phyloP scores from a whole-genome alignment of 2,329 filamentous ascomycete species.

The Aspergillus fischeri region DNA sequence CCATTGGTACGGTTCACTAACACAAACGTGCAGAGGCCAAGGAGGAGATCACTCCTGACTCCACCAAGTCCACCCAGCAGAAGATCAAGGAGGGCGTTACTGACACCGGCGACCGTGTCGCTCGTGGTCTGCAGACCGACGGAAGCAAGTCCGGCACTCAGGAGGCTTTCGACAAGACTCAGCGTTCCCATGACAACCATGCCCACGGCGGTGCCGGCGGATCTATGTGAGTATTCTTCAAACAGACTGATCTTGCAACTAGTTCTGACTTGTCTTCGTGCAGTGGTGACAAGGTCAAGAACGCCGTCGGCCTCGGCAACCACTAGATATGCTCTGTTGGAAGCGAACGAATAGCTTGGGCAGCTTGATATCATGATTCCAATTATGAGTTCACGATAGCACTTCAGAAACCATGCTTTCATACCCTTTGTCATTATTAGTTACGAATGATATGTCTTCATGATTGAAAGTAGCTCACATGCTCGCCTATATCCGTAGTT shows the following conservation, averaged over 20 bases:
- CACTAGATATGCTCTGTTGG: conserved; percentile 13
- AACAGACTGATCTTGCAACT: not conserved
- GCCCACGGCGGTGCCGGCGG: conserved; percentile 35
- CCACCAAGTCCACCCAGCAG: conserved; percentile 57
- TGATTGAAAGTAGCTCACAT: not conserved
- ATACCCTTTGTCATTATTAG: conserved; percentile 4
- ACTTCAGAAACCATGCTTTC: conserved; percentile 8
- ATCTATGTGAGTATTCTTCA: conserved; percentile 36
- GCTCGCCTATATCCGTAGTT: not conserved
- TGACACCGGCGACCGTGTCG: conserved; percentile 52
- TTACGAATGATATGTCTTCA: conserved; percentile 6
- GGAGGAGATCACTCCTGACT: conserved; percentile 57
- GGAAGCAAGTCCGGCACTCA: conserved; percentile 53
- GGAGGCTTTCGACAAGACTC: conserved; percentile 47
- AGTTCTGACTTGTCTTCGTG: conserved; percentile 6
- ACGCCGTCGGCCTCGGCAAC: conserved; percentile 37
- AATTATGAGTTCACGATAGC: conserved; percentile 25
- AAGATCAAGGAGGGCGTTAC: conserved; percentile 56
- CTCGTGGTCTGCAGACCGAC: conserved; percentile 51
- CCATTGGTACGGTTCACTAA: conserved; percentile 16
- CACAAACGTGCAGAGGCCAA: conserved; percentile 43
- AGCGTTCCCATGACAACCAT: conserved; percentile 43
- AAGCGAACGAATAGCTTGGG: not conserved
- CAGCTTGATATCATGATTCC: conserved; percentile 15
- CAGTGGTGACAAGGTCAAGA: conserved; percentile 44